Evolutionary conservation across 2,329 filamentous ascomycete genomes (phyloP), one percentile per base, ranked within the genome.

Genomic region (Cryoendolithus antarcticus): DNA sequence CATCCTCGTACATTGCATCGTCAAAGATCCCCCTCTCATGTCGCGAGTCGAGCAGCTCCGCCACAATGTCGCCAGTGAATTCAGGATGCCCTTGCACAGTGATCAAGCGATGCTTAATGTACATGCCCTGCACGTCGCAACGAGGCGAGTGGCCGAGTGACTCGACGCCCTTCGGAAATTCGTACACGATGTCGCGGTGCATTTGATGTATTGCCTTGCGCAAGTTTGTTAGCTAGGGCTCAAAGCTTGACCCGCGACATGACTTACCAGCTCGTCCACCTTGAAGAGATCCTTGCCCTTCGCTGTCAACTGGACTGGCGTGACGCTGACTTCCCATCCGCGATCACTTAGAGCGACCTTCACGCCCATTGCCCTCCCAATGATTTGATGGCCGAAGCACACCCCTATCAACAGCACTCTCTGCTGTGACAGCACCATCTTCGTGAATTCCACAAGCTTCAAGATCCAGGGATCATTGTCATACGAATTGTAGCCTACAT

Each of bases 61-160:
- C 66, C 51, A 86, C 74, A 47, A 93, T 86, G 9, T 76, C 71
- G 43, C 70, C 68, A 4, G 71, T 82, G 57, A 89, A 91, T 59
- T 94, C 86, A 1, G 86, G 86, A 59, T 93, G 86, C 5, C 85
- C 86, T 64, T 94, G 86, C 1, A 93, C 74, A 0, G 83, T 79
- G 44, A 93, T 78, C 44, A 83, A 66, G 30, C 71, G 70, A 32
- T 70, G 66, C 6, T 77, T 73, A 11, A 69, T 60, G 56, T 91
- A 82, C 73, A 93, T 85, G 44, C 78, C 82, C 59, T 93, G 86
- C 10, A 86, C 77, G 7, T 69, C 63, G 62, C 86, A 93, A 33
- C 69, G 62, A 3, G 71, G 68, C 2, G 81, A 82, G 31, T 68
- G 71, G 2, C 76, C 85, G 2, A 93, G 67, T 2, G 67, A 61